Conservation (phyloP, 768 basidiomycete genomes). For the Tricholoma furcatifolium region DNA sequence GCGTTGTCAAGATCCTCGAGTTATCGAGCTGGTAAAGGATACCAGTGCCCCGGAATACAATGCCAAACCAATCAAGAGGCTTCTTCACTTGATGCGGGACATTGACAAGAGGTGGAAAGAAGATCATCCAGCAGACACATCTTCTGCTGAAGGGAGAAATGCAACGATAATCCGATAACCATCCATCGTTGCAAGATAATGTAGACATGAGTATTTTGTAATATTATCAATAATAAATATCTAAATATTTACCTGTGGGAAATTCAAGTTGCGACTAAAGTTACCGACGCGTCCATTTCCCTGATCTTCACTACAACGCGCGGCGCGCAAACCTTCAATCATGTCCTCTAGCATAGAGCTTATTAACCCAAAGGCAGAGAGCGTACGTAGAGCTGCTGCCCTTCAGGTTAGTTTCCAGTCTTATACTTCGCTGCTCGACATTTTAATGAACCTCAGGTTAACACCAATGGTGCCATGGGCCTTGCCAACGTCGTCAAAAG, state of each 20-base stretch:
- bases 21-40: constrained; percentile 52
- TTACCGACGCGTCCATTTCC: constrained; percentile 18
- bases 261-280: constrained; percentile 27
- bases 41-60: constrained; percentile 35
- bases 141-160: neutral
- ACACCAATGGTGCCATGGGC: constrained; percentile 93
- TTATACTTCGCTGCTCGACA: neutral
- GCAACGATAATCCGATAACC: too few relatives aligned
- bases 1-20: constrained; percentile 45
- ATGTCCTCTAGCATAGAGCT: constrained; percentile 87
- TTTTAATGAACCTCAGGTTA: constrained; percentile 55
- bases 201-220: neutral
- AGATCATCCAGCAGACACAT: constrained; percentile 19
- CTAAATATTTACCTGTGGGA: neutral
- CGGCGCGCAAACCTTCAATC: constrained; percentile 22
- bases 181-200: too few relatives aligned
- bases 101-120: constrained; percentile 46
- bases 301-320: constrained; percentile 21
- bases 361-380: constrained; percentile 96
- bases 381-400: constrained; percentile 84
- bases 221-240: too few relatives aligned
- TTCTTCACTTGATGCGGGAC: constrained; percentile 47
- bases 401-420: constrained; percentile 63
- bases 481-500: constrained; percentile 96
- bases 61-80: constrained; percentile 45